Evolutionary conservation across 2,329 filamentous ascomycete genomes (phyloP).

Genomic region (Paramyrothecium roridum): DNA sequence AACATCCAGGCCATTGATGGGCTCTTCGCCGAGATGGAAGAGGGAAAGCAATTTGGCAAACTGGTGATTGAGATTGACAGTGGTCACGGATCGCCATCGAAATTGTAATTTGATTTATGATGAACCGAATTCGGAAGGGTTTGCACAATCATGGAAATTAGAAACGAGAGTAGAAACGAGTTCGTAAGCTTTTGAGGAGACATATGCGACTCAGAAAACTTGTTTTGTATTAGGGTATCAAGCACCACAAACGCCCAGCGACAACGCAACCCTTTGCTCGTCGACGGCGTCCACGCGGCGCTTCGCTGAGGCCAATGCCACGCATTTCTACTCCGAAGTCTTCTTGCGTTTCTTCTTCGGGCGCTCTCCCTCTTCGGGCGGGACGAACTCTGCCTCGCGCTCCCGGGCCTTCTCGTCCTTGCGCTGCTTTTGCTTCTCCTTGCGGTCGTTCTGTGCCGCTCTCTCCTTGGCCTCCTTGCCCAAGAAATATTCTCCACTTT

Average conservation of each 20-base stretch:
- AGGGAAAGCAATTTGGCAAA: slow-evolving; percentile 86
- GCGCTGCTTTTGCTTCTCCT: slow-evolving; percentile 82
- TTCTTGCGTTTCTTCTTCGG: slow-evolving; percentile 66
- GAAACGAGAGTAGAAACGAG: background rate
- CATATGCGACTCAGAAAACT: slow-evolving; percentile 2
- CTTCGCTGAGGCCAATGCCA: background rate
- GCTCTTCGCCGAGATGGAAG: slow-evolving; percentile 85
- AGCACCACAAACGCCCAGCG: slow-evolving; percentile 9
- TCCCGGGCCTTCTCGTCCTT: slow-evolving; percentile 86
- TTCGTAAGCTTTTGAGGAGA: slow-evolving; percentile 3
- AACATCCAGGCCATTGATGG: slow-evolving; percentile 76
- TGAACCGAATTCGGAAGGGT: background rate
- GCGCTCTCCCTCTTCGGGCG: slow-evolving; percentile 71
- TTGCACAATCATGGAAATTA: background rate
- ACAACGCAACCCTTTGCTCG: background rate
- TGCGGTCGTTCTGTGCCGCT: slow-evolving; percentile 71
- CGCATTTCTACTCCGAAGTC: slow-evolving; percentile 25
- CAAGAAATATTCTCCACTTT: slow-evolving; percentile 95
- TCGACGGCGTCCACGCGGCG: background rate
- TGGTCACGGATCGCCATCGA: slow-evolving; percentile 27
- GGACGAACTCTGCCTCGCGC: slow-evolving; percentile 80
- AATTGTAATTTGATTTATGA: slow-evolving; percentile 27
- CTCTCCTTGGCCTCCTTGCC: slow-evolving; percentile 90
- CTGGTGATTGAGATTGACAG: slow-evolving; percentile 72
- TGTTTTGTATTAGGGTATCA: slow-evolving; percentile 22